phyloP scores from a whole-genome alignment of 2,329 filamentous ascomycete species.

The Fusarium stilboides region DNA sequence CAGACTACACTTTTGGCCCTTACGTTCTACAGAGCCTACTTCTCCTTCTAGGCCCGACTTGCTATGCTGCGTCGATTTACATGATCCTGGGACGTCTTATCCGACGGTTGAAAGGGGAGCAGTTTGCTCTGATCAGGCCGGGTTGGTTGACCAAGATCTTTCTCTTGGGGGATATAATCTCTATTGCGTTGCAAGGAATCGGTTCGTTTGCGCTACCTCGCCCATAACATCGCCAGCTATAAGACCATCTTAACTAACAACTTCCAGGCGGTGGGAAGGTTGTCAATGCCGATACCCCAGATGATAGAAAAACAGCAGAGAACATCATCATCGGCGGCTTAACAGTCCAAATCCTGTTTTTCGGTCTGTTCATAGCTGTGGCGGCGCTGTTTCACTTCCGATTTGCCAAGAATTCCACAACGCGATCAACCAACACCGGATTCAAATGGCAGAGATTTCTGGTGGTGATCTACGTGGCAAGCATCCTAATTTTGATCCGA shows the following conservation, averaged over 20 bases:
- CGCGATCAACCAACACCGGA: neutral
- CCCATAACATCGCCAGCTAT: too few species aligned
- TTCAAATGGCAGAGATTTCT: constrained; percentile 3
- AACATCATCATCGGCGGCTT: neutral
- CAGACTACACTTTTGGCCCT: neutral
- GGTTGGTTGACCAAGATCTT: constrained; percentile 8
- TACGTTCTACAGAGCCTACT: neutral
- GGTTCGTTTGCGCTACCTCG: neutral
- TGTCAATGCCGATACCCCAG: neutral
- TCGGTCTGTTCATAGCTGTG: constrained; percentile 4
- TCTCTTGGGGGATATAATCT: constrained; percentile 6
- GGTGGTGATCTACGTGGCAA: neutral
- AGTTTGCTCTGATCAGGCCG: neutral
- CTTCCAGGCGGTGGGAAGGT: neutral
- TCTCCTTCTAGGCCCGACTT: constrained; percentile 13
- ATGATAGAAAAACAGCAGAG: neutral
- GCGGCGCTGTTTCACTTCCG: neutral
- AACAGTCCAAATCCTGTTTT: constrained; percentile 8
- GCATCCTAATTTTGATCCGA: constrained; percentile 4
- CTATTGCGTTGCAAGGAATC: constrained; percentile 1
- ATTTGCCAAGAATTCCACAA: neutral
- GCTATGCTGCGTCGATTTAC: constrained; percentile 13
- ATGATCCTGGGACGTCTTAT: constrained; percentile 12
- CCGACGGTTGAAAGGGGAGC: neutral
- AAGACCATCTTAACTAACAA: neutral